phyloP scores from a whole-genome alignment of 2,329 filamentous ascomycete genomes.

The Incumbomyces delicatus region DNA sequence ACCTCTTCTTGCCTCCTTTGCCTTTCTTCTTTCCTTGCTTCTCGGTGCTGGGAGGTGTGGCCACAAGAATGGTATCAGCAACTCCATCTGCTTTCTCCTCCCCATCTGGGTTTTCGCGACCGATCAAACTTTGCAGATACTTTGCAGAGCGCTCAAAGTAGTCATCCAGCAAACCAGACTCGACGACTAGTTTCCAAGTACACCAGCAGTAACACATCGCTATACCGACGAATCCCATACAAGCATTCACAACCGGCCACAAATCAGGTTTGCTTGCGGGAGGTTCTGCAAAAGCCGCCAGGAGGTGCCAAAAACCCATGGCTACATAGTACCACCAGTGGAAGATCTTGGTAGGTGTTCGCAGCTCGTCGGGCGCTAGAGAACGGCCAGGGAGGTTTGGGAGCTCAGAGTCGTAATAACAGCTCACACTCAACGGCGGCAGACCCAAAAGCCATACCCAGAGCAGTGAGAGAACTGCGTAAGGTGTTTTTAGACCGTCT shows the following conservation, averaged over 20 bases:
- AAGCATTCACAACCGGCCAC: slow-evolving; percentile 86
- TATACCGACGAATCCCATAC: slow-evolving; percentile 77
- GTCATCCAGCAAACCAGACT: slow-evolving; percentile 18
- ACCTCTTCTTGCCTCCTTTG: slow-evolving; percentile 2
- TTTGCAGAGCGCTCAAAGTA: slow-evolving; percentile 11
- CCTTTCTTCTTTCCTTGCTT: slow-evolving; percentile 3
- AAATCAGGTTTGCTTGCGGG: slow-evolving; percentile 77
- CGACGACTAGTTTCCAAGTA: slow-evolving; percentile 49
- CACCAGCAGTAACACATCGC: slow-evolving; percentile 87
- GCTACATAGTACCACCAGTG: slow-evolving; percentile 66
- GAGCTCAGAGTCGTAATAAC: slow-evolving; percentile 17
- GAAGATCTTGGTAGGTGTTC: slow-evolving; percentile 49
- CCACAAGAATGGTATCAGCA: neutral
- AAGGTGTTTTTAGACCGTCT: slow-evolving; percentile 75
- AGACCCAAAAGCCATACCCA: slow-evolving; percentile 89
- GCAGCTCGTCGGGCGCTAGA: slow-evolving; percentile 15
- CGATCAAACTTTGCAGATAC: neutral
- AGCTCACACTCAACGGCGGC: slow-evolving; percentile 50
- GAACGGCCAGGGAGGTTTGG: slow-evolving; percentile 17
- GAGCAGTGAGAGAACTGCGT: slow-evolving; percentile 70
- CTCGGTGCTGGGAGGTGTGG: neutral
- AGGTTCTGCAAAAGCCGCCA: slow-evolving; percentile 58
- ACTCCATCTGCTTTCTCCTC: slow-evolving; percentile 4
- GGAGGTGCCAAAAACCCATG: slow-evolving; percentile 74
- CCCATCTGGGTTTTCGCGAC: neutral